Evolutionary conservation across 495 filamentous ascomycete species (phyloP).

Genomic region (Lindgomyces ingoldianus): DNA sequence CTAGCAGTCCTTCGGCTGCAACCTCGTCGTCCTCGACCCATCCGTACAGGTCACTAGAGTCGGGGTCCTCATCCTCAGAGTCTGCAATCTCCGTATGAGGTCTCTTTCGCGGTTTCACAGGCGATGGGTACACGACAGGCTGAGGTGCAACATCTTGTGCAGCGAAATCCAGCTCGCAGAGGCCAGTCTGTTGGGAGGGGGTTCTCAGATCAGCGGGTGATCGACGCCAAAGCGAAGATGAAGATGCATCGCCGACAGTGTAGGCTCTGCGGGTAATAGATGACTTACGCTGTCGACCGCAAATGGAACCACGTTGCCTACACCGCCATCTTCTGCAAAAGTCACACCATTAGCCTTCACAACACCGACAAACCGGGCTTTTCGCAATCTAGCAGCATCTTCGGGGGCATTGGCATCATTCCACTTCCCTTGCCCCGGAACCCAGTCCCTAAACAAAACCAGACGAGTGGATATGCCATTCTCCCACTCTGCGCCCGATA

Average conservation of each 20-base stretch:
- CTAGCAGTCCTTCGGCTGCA: conserved; percentile 35
- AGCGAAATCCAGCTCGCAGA: conserved; percentile 34
- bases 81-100: conserved; percentile 37
- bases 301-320: conserved; percentile 41
- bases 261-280: conserved; percentile 33
- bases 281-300: conserved; percentile 37
- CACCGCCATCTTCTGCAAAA: conserved; percentile 37
- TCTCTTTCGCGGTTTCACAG: conserved; percentile 29
- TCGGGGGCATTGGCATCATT: conserved; percentile 22
- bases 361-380: conserved; percentile 43
- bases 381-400: conserved; percentile 34
- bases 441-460: conserved; percentile 70
- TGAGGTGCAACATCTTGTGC: conserved; percentile 32
- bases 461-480: conserved; percentile 64
- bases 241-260: conserved; percentile 20
- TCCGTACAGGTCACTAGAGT: conserved; percentile 36
- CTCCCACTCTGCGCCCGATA: conserved; percentile 71
- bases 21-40: conserved; percentile 39
- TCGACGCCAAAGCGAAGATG: conserved; percentile 4
- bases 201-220: conserved; percentile 35
- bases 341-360: conserved; percentile 38
- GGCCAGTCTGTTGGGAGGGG: conserved; percentile 31
- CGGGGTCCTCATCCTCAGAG: conserved; percentile 30
- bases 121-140: conserved; percentile 1
- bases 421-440: conserved; percentile 33